Evolutionary conservation across 2,329 filamentous ascomycete species (phyloP).

Genomic region (Paraphoma sp.): DNA sequence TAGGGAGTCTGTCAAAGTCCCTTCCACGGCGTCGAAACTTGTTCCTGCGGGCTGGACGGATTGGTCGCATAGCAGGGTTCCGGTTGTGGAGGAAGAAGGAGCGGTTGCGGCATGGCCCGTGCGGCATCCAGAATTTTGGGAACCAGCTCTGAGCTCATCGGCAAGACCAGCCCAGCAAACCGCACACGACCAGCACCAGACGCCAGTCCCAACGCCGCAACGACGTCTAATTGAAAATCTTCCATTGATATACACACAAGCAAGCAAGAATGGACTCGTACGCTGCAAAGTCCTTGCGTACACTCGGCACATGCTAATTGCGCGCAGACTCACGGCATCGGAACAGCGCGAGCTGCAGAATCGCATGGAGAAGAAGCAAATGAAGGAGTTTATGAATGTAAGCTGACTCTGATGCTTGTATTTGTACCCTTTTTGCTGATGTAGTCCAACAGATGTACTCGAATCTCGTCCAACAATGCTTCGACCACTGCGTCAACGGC

Average conservation of each 20-base stretch:
- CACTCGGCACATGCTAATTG: constrained; percentile 14
- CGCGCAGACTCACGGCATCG: constrained; percentile 68
- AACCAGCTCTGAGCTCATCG: constrained; percentile 21
- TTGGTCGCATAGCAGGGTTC: neutral
- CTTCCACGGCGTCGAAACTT: constrained; percentile 3
- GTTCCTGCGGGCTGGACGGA: constrained; percentile 7
- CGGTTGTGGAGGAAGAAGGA: neutral
- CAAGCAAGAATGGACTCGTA: constrained; percentile 46
- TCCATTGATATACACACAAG: neutral
- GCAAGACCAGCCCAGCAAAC: constrained; percentile 5
- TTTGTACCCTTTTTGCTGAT: constrained; percentile 8
- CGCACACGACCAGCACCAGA: constrained; percentile 8
- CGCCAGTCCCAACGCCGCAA: neutral
- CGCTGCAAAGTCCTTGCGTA: neutral
- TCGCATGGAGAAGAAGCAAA: constrained; percentile 97
- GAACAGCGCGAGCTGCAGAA: constrained; percentile 93
- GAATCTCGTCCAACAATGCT: constrained; percentile 85
- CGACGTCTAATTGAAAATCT: neutral
- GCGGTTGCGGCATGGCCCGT: constrained; percentile 15
- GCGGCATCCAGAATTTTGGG: constrained; percentile 24
- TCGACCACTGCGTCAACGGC: constrained; percentile 96
- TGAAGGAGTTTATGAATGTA: constrained; percentile 99
- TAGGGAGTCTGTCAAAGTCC: neutral
- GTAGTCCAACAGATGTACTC: constrained; percentile 66
- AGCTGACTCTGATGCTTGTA: constrained; percentile 47